Percentiles rank a stretch among this genome's conserved stretches.
Conservation (phyloP, 495 filamentous ascomycete species). For the Daldinia caldariorum region DNA sequence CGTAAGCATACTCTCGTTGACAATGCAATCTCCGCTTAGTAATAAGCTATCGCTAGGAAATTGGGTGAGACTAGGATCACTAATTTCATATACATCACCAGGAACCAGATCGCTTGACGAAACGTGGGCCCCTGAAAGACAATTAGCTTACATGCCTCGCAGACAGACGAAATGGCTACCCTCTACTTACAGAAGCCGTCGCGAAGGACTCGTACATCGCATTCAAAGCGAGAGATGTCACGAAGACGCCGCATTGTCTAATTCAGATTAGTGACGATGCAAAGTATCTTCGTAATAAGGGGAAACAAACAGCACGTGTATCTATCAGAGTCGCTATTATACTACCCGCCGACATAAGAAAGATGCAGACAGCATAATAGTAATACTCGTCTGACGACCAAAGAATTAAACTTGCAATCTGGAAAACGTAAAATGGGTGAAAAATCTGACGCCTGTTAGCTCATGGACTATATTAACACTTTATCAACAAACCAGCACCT, state of each 20-base stretch:
- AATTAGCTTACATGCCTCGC: slow-evolving; percentile 40
- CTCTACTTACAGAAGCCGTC: slow-evolving; percentile 88
- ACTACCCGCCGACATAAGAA: slow-evolving; percentile 91
- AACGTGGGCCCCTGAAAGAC: slow-evolving; percentile 77
- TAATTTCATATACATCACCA: slow-evolving; percentile 96
- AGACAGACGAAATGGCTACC: background rate
- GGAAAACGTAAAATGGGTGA: slow-evolving; percentile 98
- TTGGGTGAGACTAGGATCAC: slow-evolving; percentile 92
- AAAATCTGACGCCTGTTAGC: slow-evolving; percentile 69
- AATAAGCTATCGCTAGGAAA: slow-evolving; percentile 94
- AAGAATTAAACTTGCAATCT: slow-evolving; percentile 90
- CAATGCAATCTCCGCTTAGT: slow-evolving; percentile 93
- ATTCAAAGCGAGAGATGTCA: slow-evolving; percentile 94
- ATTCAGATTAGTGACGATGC: slow-evolving; percentile 27
- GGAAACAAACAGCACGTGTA: slow-evolving; percentile 75
- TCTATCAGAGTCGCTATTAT: slow-evolving; percentile 90
- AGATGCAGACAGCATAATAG: slow-evolving; percentile 96
- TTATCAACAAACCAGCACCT: slow-evolving; percentile 39
- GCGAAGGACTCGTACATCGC: slow-evolving; percentile 89
- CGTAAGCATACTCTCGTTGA: slow-evolving; percentile 99
- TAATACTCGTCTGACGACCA: slow-evolving; percentile 98
- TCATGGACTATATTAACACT: background rate
- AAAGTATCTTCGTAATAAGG: slow-evolving; percentile 9
- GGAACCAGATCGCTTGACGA: slow-evolving; percentile 89
- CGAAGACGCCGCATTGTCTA: slow-evolving; percentile 90